A percentile compares a stretch with the other conserved stretches of the same genome.
These are phyloP conservation scores for Fraxinus pennsylvanica DNA, from an alignment of 257 asterid species.

Conservation along the genomic window DNA sequence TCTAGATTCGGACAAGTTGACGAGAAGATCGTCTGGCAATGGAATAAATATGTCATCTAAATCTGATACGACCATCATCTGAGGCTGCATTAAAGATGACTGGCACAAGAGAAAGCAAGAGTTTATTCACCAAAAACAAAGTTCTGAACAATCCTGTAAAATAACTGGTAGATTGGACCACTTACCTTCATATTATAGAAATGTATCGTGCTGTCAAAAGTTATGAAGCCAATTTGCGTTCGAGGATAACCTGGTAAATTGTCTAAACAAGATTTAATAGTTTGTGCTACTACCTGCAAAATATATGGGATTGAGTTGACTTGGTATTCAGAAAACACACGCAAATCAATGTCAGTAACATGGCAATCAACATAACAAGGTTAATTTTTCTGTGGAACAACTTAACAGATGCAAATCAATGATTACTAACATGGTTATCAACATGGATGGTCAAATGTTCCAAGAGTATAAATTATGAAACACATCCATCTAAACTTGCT, in stretches of 20 bases:
- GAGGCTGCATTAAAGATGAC: conserved; percentile 87
- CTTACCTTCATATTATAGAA: conserved; percentile 94
- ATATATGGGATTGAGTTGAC: conserved; percentile 20
- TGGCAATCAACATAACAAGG: neutral
- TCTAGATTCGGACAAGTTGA: conserved; percentile 95
- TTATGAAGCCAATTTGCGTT: conserved; percentile 95
- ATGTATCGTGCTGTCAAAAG: conserved; percentile 93
- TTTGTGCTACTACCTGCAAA: conserved; percentile 84
- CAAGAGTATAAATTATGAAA: neutral
- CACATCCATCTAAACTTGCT: neutral
- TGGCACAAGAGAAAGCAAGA: conserved; percentile 44
- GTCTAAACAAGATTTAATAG: conserved; percentile 88
- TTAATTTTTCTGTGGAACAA: neutral
- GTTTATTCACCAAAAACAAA: conserved; percentile 26
- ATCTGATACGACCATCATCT: conserved; percentile 89
- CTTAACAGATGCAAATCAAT: neutral
- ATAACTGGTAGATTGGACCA: conserved; percentile 20
- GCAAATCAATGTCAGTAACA: conserved; percentile 19
- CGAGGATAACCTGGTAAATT: conserved; percentile 85
- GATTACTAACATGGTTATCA: neutral
- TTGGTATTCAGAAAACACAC: conserved; percentile 9
- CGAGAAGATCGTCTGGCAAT: conserved; percentile 92
- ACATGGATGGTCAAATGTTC: neutral
- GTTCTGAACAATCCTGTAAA: conserved; percentile 21
- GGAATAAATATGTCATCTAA: conserved; percentile 78